Evolutionary conservation across 1,284 basidiomycete species (phyloP).

Genomic region (Amylostereum areolatum): DNA sequence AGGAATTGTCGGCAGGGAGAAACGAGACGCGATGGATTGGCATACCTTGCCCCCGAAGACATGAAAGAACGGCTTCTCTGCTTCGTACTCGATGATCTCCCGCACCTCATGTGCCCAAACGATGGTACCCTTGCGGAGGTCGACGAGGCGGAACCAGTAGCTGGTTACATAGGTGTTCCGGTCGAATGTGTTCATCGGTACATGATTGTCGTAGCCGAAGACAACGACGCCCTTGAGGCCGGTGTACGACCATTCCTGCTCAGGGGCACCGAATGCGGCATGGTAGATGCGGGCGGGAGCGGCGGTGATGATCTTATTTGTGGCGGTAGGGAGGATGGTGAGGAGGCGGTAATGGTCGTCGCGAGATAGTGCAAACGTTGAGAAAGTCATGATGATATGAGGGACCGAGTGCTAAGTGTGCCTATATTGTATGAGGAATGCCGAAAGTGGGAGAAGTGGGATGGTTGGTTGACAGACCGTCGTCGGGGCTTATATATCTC

Average conservation of each 20-base stretch:
- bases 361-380: conserved; percentile 11
- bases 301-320: conserved; percentile 20
- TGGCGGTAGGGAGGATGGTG: conserved; percentile 20
- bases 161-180: conserved; percentile 22
- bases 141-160: conserved; percentile 73
- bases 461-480: not conserved
- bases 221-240: conserved; percentile 68
- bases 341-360: conserved; percentile 20
- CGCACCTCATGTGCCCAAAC: conserved; percentile 89
- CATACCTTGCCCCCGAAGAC: conserved; percentile 83
- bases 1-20: conserved; percentile 3
- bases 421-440: not conserved
- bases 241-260: conserved; percentile 62
- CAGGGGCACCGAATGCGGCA: conserved; percentile 38
- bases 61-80: conserved; percentile 92
- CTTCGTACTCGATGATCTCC: conserved; percentile 72
- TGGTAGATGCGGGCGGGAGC: conserved; percentile 46
- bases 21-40: conserved; percentile 31
- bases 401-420: not conserved
- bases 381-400: conserved; percentile 2
- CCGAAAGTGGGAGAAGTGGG: not conserved
- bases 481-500: conserved; percentile 1
- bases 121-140: conserved; percentile 66
- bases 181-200: conserved; percentile 23
- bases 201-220: conserved; percentile 57